Evolutionary conservation across 2,329 filamentous ascomycete species (phyloP), one percentile per base, ranked within the genome.

Genomic region (Cadophora gregata): DNA sequence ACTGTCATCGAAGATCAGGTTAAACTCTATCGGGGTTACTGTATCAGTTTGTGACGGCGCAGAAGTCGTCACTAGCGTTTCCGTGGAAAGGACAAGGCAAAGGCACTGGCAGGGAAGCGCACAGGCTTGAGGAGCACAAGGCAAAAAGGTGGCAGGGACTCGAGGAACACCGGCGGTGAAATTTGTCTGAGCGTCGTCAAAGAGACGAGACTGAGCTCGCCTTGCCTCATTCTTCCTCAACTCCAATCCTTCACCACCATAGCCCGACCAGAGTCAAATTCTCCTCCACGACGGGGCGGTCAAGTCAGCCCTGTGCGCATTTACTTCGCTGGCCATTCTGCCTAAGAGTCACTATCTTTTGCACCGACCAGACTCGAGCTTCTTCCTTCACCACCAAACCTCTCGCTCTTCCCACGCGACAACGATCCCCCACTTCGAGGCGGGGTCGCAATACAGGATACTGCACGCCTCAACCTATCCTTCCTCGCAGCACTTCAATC

Each of bases 351-450:
- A 50, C 38, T 62, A 31, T 62, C 42, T 51, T 51, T 12, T 51
- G 27, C 14, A 36, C 48, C 48, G 33, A 27, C 27, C 42, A 48
- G 42, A 62, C 42, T 50, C 45, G 42, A 55, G n/a, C 48, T 45
- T 53, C 29, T 25, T 53, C 45, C 25, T 16, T 36, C 47, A 62
- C 25, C 42, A 38, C 29, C 59, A 62, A n/a, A 53, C 31, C 60
- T 38, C 38, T 27, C 33, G 33, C 36, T 60, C 27, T 62, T 53
- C 47, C 55, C 67, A 66, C 67, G 65, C 69, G 67, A 69, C 61
- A 66, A 24, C 61, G 62, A 63, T 67, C 70, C 71, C 71, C 71
- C 70, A 71, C 69, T 66, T 70, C 68, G 66, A 69, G 59, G 71
- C 70, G 71, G 70, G 71, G 71, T 73, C 63, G 62, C 67, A 58